phyloP scores from a whole-genome alignment of 2,329 filamentous ascomycete species.

The Blumeriella jaapii region DNA sequence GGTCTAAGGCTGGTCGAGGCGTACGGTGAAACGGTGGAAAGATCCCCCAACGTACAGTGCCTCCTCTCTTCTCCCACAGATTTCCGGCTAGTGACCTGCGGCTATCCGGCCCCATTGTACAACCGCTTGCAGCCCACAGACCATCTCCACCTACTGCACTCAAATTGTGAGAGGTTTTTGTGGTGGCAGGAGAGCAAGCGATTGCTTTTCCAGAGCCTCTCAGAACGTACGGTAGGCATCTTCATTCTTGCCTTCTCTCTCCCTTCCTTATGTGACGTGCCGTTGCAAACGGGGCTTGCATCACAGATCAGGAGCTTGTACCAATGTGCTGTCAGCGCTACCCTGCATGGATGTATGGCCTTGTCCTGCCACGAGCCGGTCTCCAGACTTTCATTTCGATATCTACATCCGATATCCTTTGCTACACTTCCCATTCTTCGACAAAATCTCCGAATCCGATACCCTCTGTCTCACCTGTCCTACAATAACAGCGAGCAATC shows the following conservation, averaged over 20 bases:
- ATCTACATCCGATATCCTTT: conserved; percentile 25
- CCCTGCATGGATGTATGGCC: conserved; percentile 22
- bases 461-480: conserved; percentile 15
- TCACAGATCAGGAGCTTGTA: conserved; percentile 20
- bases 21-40: conserved; percentile 19
- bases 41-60: conserved; percentile 8
- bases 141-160: too few species aligned
- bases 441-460: conserved; percentile 22
- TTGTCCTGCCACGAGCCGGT: conserved; percentile 14
- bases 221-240: conserved; percentile 9
- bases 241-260: too few species aligned
- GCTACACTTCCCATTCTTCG: conserved; percentile 22
- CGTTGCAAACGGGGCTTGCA: conserved; percentile 23
- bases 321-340: conserved; percentile 26
- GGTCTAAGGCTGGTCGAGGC: conserved; percentile 21
- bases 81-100: conserved; percentile 15
- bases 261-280: conserved; percentile 19
- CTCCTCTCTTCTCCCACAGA: conserved; percentile 3
- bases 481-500: conserved; percentile 21
- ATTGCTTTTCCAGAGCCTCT: conserved; percentile 19
- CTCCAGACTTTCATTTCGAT: conserved; percentile 20
- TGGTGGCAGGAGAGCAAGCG: conserved; percentile 12
- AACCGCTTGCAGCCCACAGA: conserved; percentile 1
- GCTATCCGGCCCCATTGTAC: conserved; percentile 1
- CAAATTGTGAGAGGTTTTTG: too few species aligned